Conservation (phyloP, 352 stramenopile species). For the Phytophthora sojae region DNA sequence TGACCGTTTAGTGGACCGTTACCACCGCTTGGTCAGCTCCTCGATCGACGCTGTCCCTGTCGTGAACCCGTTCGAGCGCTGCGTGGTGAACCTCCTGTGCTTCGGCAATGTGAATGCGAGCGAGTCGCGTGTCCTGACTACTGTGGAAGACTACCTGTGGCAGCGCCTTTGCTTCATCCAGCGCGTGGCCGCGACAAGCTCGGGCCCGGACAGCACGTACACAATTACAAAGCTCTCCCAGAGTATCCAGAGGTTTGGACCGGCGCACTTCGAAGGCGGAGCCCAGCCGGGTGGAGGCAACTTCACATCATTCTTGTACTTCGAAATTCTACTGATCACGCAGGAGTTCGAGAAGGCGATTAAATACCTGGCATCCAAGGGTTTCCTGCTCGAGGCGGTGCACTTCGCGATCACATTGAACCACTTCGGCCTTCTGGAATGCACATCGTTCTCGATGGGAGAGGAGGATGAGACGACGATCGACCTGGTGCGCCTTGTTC, state of each 20-base stretch:
- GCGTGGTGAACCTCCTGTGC: conserved; percentile 83
- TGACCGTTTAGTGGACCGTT: conserved; percentile 65
- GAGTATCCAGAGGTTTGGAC: conserved; percentile 82
- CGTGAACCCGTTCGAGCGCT: conserved; percentile 80
- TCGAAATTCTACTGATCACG: conserved; percentile 81
- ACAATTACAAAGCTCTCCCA: conserved; percentile 68
- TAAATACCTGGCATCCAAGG: conserved; percentile 83
- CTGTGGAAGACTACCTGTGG: conserved; percentile 89
- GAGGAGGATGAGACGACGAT: conserved; percentile 73
- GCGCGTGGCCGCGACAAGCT: conserved; percentile 43
- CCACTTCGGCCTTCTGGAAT: conserved; percentile 77
- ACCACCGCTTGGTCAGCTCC: conserved; percentile 72
- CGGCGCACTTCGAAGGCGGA: conserved; percentile 70
- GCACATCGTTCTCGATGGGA: conserved; percentile 57
- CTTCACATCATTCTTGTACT: conserved; percentile 77
- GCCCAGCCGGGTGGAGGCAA: conserved; percentile 46
- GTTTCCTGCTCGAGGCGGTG: conserved; percentile 78
- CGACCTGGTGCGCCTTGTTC: conserved; percentile 79
- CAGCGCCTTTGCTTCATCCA: conserved; percentile 86
- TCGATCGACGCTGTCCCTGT: conserved; percentile 78
- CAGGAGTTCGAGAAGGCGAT: conserved; percentile 85
- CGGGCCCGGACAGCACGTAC: conserved; percentile 64
- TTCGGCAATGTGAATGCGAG: conserved; percentile 83
- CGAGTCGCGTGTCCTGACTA: conserved; percentile 77
- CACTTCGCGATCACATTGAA: conserved; percentile 86